Conservation (phyloP, 169 alveolate genomes). For the Plasmodium chabaudi region DNA sequence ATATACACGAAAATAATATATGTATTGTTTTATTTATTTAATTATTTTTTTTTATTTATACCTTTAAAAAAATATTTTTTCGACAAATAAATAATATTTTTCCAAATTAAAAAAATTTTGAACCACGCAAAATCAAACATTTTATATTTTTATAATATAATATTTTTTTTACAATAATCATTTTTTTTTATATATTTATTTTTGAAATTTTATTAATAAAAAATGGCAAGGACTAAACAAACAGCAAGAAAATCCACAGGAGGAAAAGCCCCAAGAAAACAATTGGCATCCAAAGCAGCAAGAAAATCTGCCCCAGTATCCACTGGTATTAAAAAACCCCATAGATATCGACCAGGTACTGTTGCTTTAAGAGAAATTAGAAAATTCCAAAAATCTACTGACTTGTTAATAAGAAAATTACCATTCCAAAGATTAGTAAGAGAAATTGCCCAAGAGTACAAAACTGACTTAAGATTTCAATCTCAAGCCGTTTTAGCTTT, state of each 20-base stretch:
- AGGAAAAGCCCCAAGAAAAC: slow-evolving; percentile 98
- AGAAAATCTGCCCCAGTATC: slow-evolving; percentile 97
- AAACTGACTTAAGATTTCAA: slow-evolving; percentile 95
- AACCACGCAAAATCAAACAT: background rate
- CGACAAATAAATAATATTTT: slow-evolving; percentile 1
- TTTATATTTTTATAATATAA: background rate
- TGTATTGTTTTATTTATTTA: too few relatives aligned
- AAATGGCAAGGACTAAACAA: slow-evolving; percentile 98
- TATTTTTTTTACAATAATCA: background rate
- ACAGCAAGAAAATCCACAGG: slow-evolving; percentile 99
- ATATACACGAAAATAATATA: too few relatives aligned
- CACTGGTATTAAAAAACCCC: slow-evolving; percentile 98
- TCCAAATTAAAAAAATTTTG: background rate
- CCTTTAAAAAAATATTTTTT: background rate
- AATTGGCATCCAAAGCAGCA: slow-evolving; percentile 99
- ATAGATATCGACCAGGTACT: slow-evolving; percentile 99
- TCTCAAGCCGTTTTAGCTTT: slow-evolving; percentile 96
- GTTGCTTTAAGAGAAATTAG: slow-evolving; percentile 99
- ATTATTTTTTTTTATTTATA: too few relatives aligned
- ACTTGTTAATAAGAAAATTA: slow-evolving; percentile 94
- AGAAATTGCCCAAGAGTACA: slow-evolving; percentile 96
- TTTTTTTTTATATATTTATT: slow-evolving; percentile 12
- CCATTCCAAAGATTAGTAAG: slow-evolving; percentile 98
- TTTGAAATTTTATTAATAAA: slow-evolving; percentile 10
- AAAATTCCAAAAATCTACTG: slow-evolving; percentile 96